Evolutionary conservation across 2,329 filamentous ascomycete species (phyloP).

Genomic region (Cordyceps fumosorosea): DNA sequence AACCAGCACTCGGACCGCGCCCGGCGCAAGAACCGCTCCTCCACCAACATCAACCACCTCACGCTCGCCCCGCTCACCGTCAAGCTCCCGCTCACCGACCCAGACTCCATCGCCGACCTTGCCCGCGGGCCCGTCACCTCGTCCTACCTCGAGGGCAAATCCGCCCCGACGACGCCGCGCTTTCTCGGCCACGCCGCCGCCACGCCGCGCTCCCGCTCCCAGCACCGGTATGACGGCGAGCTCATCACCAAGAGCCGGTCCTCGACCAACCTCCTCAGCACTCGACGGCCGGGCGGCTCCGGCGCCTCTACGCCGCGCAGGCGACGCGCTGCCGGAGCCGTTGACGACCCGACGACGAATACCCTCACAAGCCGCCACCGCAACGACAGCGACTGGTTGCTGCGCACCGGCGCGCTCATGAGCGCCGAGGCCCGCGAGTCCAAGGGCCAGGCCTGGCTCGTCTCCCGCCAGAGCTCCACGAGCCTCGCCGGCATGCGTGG

Average conservation of each 20-base stretch:
- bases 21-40: constrained; percentile 52
- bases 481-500: constrained; percentile 44
- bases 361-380: constrained; percentile 28
- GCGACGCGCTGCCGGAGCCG: constrained; percentile 23
- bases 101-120: constrained; percentile 39
- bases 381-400: constrained; percentile 57
- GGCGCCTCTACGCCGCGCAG: constrained; percentile 30
- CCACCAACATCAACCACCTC: constrained; percentile 52
- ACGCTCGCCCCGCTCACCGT: constrained; percentile 58
- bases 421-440: constrained; percentile 56
- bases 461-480: constrained; percentile 58
- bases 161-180: constrained; percentile 57
- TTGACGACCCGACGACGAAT: constrained; percentile 19
- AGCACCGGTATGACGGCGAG: constrained; percentile 31
- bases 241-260: constrained; percentile 56
- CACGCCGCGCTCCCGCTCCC: constrained; percentile 40
- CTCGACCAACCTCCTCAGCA: constrained; percentile 44
- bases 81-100: constrained; percentile 51
- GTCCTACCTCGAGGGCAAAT: constrained; percentile 56
- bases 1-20: constrained; percentile 52
- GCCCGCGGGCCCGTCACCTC: constrained; percentile 25
- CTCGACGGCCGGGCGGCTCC: constrained; percentile 15
- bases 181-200: constrained; percentile 54
- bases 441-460: constrained; percentile 64
- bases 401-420: constrained; percentile 56